A percentile compares a stretch with the other conserved stretches of the same genome.
Conservation (phyloP, 495 filamentous ascomycete genomes). For the Penicillium egyptiacum region DNA sequence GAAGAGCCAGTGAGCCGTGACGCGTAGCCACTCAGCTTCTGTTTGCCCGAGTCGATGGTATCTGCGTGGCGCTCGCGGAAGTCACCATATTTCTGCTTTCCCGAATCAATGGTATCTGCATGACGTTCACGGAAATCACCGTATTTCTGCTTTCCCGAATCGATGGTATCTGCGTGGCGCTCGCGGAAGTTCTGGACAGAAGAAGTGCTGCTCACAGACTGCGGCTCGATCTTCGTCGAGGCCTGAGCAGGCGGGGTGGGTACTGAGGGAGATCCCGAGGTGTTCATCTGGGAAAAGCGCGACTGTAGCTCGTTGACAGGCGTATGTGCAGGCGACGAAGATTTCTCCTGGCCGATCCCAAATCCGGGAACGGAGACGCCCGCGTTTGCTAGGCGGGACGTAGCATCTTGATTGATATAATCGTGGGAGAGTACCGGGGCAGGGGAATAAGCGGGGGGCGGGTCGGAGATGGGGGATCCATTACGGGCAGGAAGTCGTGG, state of each 20-base stretch:
- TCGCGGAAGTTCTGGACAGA: conserved; percentile 64
- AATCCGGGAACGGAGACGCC: conserved; percentile 82
- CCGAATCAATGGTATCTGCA: conserved; percentile 65
- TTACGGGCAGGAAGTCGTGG: conserved; percentile 75
- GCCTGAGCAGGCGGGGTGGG: conserved; percentile 44
- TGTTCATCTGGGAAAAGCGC: conserved; percentile 60
- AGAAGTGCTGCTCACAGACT: conserved; percentile 38
- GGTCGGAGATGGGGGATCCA: conserved; percentile 47
- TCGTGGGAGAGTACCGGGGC: conserved; percentile 33
- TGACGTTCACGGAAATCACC: conserved; percentile 63
- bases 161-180: conserved; percentile 68
- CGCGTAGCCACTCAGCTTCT: conserved; percentile 4
- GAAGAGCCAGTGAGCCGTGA: conserved; percentile 13
- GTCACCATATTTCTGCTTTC: conserved; percentile 33
- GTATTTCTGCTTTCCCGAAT: conserved; percentile 59
- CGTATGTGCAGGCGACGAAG: conserved; percentile 11
- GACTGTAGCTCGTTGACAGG: conserved; percentile 67
- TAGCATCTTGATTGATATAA: conserved; percentile 66
- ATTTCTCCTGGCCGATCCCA: conserved; percentile 58
- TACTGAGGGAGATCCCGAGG: conserved; percentile 26
- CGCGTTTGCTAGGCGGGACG: conserved; percentile 67
- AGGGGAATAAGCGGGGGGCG: conserved; percentile 54
- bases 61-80: conserved; percentile 11
- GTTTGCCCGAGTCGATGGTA: conserved; percentile 4
- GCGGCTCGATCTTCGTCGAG: conserved; percentile 37